Conservation (phyloP, 306 rosid species). For the Corylus americana region DNA sequence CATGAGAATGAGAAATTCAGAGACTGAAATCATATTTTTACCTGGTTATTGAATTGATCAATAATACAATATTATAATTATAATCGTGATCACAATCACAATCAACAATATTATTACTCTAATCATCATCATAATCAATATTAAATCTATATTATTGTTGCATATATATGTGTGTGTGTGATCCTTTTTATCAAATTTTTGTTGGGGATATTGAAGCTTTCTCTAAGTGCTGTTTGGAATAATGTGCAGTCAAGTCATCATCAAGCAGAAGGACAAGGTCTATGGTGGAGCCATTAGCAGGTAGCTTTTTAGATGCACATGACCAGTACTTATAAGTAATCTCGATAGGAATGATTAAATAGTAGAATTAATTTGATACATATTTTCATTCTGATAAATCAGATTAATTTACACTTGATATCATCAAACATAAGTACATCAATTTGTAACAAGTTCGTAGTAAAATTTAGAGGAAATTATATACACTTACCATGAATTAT, state of each 20-base stretch:
- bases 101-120: not conserved
- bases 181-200: not conserved
- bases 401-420: too few species aligned
- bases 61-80: too few species aligned
- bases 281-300: conserved; percentile 34
- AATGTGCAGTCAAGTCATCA: conserved; percentile 45
- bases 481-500: too few species aligned
- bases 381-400: not conserved
- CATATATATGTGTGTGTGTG: not conserved
- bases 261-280: conserved; percentile 38
- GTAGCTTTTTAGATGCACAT: conserved; percentile 22
- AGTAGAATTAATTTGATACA: not conserved
- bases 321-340: not conserved
- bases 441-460: too few species aligned
- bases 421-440: not conserved
- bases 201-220: not conserved
- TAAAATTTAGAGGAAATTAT: not conserved
- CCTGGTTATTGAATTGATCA: too few species aligned
- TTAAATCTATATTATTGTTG: not conserved
- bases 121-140: too few species aligned
- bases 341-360: not conserved
- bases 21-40: not conserved
- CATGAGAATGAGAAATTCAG: not conserved
- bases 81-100: not conserved
- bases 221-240: conserved; percentile 1